A percentile compares a stretch with the other conserved stretches of the same genome.
Conservation (phyloP, 225 moss, liverwort and hornwort genomes). For the Thuidium tamariscinum region DNA sequence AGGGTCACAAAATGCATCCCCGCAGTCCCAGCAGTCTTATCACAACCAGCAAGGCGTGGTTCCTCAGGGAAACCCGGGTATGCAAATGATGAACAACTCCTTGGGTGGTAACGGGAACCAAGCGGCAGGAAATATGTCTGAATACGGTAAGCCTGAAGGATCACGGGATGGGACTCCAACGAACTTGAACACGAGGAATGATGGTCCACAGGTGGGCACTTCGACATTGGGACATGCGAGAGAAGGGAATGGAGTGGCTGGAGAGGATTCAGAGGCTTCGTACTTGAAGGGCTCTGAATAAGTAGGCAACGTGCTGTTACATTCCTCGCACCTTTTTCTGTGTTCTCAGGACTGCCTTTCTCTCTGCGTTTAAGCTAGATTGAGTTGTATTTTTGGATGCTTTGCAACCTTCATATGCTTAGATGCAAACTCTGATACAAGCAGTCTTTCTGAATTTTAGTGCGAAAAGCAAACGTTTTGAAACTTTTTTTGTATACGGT, state of each 20-base stretch:
- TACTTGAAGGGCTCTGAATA: slow-evolving; percentile 36
- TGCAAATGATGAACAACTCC: slow-evolving; percentile 31
- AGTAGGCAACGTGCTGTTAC: background rate
- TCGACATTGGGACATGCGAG: slow-evolving; percentile 17
- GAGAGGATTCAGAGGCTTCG: slow-evolving; percentile 41
- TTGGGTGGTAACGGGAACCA: slow-evolving; percentile 47
- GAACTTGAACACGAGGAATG: slow-evolving; percentile 23
- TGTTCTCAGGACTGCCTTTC: background rate
- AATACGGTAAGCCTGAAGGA: slow-evolving; percentile 33
- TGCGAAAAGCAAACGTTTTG: background rate
- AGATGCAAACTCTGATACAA: background rate
- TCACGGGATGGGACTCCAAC: slow-evolving; percentile 29
- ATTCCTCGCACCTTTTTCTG: background rate
- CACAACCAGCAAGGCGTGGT: slow-evolving; percentile 43
- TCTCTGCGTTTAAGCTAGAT: background rate
- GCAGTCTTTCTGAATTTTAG: background rate
- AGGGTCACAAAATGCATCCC: slow-evolving; percentile 20
- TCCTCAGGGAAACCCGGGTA: slow-evolving; percentile 24
- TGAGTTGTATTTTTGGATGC: background rate
- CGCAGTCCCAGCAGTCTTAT: slow-evolving; percentile 38
- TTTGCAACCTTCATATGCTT: background rate
- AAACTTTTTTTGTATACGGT: background rate
- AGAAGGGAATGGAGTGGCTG: slow-evolving; percentile 40
- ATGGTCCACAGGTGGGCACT: slow-evolving; percentile 17
- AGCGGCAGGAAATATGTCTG: slow-evolving; percentile 17